phyloP scores from a whole-genome alignment of 345 rosid species.

The Populus simonii region DNA sequence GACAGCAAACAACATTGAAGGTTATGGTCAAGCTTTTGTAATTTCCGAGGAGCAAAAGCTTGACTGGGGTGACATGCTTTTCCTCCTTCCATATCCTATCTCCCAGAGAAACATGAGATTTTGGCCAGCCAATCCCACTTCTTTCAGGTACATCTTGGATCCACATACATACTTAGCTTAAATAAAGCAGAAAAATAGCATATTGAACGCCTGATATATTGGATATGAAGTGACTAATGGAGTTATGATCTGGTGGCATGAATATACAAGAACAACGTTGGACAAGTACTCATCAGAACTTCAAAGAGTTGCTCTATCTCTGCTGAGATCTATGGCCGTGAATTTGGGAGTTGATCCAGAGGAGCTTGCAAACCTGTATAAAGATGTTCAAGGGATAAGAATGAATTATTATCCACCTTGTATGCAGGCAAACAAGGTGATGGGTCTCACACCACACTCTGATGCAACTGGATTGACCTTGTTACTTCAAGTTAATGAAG shows the following conservation, averaged over 20 bases:
- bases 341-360: slow-evolving; percentile 33
- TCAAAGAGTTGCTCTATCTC: slow-evolving; percentile 5
- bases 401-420: slow-evolving; percentile 49
- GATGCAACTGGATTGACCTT: slow-evolving; percentile 37
- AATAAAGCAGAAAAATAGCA: not conserved
- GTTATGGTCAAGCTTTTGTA: slow-evolving; percentile 58
- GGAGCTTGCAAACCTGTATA: slow-evolving; percentile 21
- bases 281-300: slow-evolving; percentile 32
- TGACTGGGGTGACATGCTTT: slow-evolving; percentile 55
- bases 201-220: not conserved
- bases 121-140: slow-evolving; percentile 38
- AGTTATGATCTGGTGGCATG: not conserved
- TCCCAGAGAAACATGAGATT: slow-evolving; percentile 23
- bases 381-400: slow-evolving; percentile 38
- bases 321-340: slow-evolving; percentile 28
- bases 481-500: slow-evolving; percentile 30
- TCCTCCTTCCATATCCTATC: slow-evolving; percentile 32
- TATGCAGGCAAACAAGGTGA: slow-evolving; percentile 25
- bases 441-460: slow-evolving; percentile 40
- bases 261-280: slow-evolving; percentile 21
- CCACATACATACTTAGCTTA: not conserved
- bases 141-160: slow-evolving; percentile 31
- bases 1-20: slow-evolving; percentile 38
- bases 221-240: not conserved
- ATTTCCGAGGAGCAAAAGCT: slow-evolving; percentile 47